Conservation (phyloP, 2,329 filamentous ascomycete genomes). For the Diaporthe citri region DNA sequence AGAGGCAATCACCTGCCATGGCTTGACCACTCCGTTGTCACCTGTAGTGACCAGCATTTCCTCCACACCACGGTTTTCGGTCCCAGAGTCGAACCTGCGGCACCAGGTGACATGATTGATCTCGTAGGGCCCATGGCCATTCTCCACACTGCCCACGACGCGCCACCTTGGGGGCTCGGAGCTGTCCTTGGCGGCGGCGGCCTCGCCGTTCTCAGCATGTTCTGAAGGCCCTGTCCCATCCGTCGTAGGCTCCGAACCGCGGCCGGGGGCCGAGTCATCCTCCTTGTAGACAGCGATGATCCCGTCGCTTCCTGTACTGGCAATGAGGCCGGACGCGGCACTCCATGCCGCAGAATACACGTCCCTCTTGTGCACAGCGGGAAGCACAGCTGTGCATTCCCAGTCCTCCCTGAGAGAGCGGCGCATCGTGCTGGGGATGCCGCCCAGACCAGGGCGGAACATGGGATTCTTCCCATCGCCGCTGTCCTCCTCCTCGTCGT, state of each 20-base stretch:
- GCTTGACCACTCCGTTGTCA: slow-evolving; percentile 88
- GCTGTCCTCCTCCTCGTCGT: slow-evolving; percentile 59
- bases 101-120: slow-evolving; percentile 95
- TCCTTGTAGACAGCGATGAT: slow-evolving; percentile 84
- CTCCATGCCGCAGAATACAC: slow-evolving; percentile 92
- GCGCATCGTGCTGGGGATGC: slow-evolving; percentile 92
- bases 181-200: slow-evolving; percentile 22
- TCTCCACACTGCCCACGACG: slow-evolving; percentile 75
- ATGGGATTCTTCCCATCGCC: slow-evolving; percentile 41
- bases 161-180: slow-evolving; percentile 72
- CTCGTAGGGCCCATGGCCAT: slow-evolving; percentile 92
- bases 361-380: slow-evolving; percentile 80
- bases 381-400: slow-evolving; percentile 82
- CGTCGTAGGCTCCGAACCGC: neutral
- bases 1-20: slow-evolving; percentile 71
- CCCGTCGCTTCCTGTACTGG: slow-evolving; percentile 91
- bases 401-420: slow-evolving; percentile 84
- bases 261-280: slow-evolving; percentile 42
- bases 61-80: slow-evolving; percentile 69
- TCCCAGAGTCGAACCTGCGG: slow-evolving; percentile 76
- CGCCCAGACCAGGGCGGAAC: slow-evolving; percentile 61
- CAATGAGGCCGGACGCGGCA: slow-evolving; percentile 78
- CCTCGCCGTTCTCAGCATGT: slow-evolving; percentile 37
- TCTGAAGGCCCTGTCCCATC: neutral
- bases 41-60: slow-evolving; percentile 93